Base-by-base conservation (phyloP, 176 grass and related monocot genomes). In the Pharus latifolius region DNA sequence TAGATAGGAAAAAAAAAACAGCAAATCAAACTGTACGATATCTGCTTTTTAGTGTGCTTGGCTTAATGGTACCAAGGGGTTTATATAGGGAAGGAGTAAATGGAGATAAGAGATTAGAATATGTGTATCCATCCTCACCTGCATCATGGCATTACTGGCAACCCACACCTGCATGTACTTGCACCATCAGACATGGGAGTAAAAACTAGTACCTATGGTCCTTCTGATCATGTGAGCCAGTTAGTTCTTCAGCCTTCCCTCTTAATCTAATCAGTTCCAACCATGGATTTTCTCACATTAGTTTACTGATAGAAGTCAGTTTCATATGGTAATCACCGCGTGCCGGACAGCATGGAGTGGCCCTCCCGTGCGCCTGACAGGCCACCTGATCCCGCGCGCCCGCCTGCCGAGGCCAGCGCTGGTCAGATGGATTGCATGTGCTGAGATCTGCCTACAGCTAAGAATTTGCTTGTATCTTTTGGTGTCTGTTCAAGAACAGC, bases 91-190 rank as follows among this genome's bases (percentile, higher is more conserved):
- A 46, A 58, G 32, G 26, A 24, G 56, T 29, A 63, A 27, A 60
- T 70, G 72, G 56, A 56, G 20, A 59, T 23, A 31, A 17, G 5
- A 41, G 61, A 48, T 17, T 14, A 32, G 12, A 74, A 50, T 18
- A 58, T 66, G 20, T 40, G 23, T 56, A 57, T n/a, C n/a, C 22
- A 57, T 8, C 51, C n/a, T n/a, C 70, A 59, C 30, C 32, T 37
- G 51, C 61, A 82, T 82, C 61, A 42, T 67, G 79, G 79, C 61
- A 66, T 38, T 19, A 67, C 70, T 74, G 79, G 60, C 70, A 67
- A 58, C 42, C 60, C 52, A 60, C 70, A 60, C 52, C 26, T 40
- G 18, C 51, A 60, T 82, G 79, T 74, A 74, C 32, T 74, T 58
- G 25, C 51, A 67, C 70, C 79, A 42, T 65, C 79, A 56, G 79